phyloP scores from a whole-genome alignment of 805 yeast genomes.

The Pichia insulana region DNA sequence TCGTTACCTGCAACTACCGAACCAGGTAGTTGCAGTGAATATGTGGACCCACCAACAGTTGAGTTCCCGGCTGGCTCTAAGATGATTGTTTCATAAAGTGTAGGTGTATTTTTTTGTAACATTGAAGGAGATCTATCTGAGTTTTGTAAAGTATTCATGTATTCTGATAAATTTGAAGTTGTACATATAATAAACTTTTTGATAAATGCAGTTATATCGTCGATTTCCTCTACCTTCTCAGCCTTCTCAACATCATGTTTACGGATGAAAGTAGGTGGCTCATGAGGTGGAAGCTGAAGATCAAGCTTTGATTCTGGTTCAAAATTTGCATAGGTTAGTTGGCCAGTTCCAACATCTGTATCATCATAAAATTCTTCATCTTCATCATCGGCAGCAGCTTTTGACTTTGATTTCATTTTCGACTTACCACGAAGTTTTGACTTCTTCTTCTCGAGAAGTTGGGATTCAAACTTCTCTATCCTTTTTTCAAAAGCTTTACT shows the following conservation, averaged over 20 bases:
- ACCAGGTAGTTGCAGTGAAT: slow-evolving; percentile 39
- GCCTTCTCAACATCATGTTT: slow-evolving; percentile 18
- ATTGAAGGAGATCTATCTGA: too few species aligned
- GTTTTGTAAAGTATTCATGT: not conserved
- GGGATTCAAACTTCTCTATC: slow-evolving; percentile 28
- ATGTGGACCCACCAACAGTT: slow-evolving; percentile 30
- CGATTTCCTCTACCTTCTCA: slow-evolving; percentile 15
- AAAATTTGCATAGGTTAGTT: not conserved
- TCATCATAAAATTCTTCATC: not conserved
- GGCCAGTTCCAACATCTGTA: not conserved
- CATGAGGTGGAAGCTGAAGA: slow-evolving; percentile 4
- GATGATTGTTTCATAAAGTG: slow-evolving; percentile 19
- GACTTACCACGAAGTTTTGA: not conserved
- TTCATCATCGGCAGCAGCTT: not conserved
- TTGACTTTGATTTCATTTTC: slow-evolving; percentile 4
- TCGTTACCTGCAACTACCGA: slow-evolving; percentile 34
- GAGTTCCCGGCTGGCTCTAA: slow-evolving; percentile 27
- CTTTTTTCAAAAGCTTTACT: slow-evolving; percentile 40
- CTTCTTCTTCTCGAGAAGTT: slow-evolving; percentile 12
- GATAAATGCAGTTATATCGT: slow-evolving; percentile 29
- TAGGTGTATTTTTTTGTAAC: not conserved
- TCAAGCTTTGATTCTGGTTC: not conserved
- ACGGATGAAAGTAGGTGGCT: slow-evolving; percentile 18
- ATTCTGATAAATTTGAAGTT: slow-evolving; percentile 14
- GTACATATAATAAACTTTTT: slow-evolving; percentile 32